Evolutionary conservation across 805 yeast genomes (phyloP).

Genomic region (Ogataea haglerorum): DNA sequence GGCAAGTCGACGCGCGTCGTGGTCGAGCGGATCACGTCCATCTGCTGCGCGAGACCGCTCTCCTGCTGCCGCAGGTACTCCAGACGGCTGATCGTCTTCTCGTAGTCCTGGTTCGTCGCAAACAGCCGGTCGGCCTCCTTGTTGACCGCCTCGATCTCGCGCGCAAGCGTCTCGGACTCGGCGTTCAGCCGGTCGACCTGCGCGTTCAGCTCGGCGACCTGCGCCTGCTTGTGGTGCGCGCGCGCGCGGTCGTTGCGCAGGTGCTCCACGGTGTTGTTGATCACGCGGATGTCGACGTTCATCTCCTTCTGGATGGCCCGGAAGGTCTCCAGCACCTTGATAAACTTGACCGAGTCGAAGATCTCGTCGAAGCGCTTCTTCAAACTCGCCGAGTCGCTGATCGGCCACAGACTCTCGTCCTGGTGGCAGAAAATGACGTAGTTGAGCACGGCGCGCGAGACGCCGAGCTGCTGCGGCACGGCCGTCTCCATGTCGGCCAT

Average conservation of each 20-base stretch:
- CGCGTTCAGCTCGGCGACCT: constrained; percentile 40
- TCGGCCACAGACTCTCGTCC: constrained; percentile 96
- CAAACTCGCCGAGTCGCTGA: constrained; percentile 82
- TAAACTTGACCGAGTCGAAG: constrained; percentile 90
- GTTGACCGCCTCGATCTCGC: constrained; percentile 51
- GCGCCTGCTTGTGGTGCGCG: constrained; percentile 54
- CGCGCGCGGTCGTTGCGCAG: constrained; percentile 69
- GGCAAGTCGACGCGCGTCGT: constrained; percentile 46
- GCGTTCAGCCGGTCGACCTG: constrained; percentile 43
- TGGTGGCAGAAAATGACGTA: constrained; percentile 97
- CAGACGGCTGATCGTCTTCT: constrained; percentile 59
- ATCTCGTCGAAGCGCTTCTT: constrained; percentile 95
- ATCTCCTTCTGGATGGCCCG: constrained; percentile 75
- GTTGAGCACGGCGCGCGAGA: constrained; percentile 80
- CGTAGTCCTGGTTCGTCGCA: constrained; percentile 77
- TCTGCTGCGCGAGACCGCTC: constrained; percentile 45
- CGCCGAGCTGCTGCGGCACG: constrained; percentile 83
- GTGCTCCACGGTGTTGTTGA: constrained; percentile 78
- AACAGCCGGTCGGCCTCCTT: constrained; percentile 60
- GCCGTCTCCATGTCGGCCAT: constrained; percentile 79
- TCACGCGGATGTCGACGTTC: constrained; percentile 66
- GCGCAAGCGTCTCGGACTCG: constrained; percentile 48
- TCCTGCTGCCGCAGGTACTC: constrained; percentile 53
- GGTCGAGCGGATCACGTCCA: constrained; percentile 45
- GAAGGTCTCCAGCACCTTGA: constrained; percentile 81